Percentiles rank a stretch among this genome's conserved stretches.
Conservation (phyloP, 2,329 filamentous ascomycete species). For the Stachybotrys echinatus region DNA sequence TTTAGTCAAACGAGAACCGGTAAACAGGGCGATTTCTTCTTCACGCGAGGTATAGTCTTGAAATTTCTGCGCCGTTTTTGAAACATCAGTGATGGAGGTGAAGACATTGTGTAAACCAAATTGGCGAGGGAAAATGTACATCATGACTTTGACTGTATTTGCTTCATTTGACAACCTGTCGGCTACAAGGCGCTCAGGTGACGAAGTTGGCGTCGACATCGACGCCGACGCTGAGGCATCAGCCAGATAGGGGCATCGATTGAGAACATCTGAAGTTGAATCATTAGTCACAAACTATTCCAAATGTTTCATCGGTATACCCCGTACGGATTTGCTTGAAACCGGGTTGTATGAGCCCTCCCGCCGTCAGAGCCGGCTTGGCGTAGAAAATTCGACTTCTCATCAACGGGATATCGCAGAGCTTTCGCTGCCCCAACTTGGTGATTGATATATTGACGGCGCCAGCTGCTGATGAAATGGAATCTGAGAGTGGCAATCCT, state of each 20-base stretch:
- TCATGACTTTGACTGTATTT: slow-evolving; percentile 69
- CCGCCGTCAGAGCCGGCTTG: slow-evolving; percentile 63
- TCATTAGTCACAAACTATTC: background rate
- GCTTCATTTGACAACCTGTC: slow-evolving; percentile 16
- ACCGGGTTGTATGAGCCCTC: slow-evolving; percentile 65
- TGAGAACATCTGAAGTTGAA: slow-evolving; percentile 64
- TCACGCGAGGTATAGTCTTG: slow-evolving; percentile 85
- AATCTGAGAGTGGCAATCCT: slow-evolving; percentile 48
- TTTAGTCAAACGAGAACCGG: slow-evolving; percentile 18
- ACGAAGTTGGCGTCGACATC: background rate
- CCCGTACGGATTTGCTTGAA: slow-evolving; percentile 73
- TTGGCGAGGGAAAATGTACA: slow-evolving; percentile 90
- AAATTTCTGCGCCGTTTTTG: slow-evolving; percentile 65
- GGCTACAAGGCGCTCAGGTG: background rate
- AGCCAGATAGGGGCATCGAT: slow-evolving; percentile 48
- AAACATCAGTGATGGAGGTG: slow-evolving; percentile 59
- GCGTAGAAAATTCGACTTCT: slow-evolving; percentile 85
- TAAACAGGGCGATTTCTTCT: slow-evolving; percentile 58
- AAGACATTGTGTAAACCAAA: slow-evolving; percentile 94
- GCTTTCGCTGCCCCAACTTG: slow-evolving; percentile 15
- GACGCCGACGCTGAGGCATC: background rate
- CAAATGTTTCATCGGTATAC: background rate
- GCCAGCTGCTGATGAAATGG: slow-evolving; percentile 20
- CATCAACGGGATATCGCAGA: slow-evolving; percentile 66
- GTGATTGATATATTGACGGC: background rate